Evolutionary conservation across 192 early-diverging fungal genomes (phyloP).

Genomic region (Coemansia sp.): DNA sequence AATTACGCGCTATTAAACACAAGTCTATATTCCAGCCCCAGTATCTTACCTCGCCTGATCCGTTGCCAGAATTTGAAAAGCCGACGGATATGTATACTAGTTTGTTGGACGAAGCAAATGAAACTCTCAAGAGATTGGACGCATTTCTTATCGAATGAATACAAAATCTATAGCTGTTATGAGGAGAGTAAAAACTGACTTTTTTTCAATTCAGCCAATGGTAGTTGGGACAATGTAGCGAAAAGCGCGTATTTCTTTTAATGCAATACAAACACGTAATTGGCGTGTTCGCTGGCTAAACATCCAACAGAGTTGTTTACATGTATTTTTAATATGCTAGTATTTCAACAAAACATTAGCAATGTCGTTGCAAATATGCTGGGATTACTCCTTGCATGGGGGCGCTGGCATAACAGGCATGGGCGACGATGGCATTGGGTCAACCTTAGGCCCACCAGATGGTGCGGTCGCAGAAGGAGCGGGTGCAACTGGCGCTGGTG

Average conservation of each 20-base stretch:
- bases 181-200: not conserved
- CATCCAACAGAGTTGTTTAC: not conserved
- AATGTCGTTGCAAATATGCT: not conserved
- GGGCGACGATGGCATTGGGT: constrained; percentile 7
- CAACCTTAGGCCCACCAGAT: not conserved
- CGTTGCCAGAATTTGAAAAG: not conserved
- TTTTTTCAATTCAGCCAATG: not conserved
- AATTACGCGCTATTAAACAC: constrained; percentile 36
- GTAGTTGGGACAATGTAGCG: not conserved
- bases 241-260: not conserved
- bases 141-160: not conserved
- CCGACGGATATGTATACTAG: constrained; percentile 3
- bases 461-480: constrained; percentile 1
- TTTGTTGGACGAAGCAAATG: not conserved
- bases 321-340: not conserved
- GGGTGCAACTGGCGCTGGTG: not conserved
- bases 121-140: not conserved
- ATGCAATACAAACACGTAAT: not conserved
- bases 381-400: constrained; percentile 14
- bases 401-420: constrained; percentile 8
- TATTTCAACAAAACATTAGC: not conserved
- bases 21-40: constrained; percentile 2
- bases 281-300: not conserved
- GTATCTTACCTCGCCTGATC: not conserved
- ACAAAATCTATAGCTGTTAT: too few relatives aligned